Evolutionary conservation across 306 rosid species (phyloP).

Genomic region (Macrotyloma uniflorum): DNA sequence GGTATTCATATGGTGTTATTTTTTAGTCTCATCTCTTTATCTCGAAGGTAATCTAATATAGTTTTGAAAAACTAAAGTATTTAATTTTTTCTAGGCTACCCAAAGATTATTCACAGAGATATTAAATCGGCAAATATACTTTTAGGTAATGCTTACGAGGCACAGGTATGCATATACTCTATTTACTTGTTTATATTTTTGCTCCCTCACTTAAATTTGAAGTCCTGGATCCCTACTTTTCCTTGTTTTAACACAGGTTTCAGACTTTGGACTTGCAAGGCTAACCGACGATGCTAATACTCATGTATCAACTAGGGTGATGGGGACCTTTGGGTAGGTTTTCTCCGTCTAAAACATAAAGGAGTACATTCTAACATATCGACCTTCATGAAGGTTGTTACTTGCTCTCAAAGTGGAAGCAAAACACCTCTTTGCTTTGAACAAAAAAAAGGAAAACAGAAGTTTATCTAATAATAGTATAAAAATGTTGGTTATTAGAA

Average conservation of each 20-base stretch:
- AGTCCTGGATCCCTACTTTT: conserved; percentile 36
- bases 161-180: conserved; percentile 52
- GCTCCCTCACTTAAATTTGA: not conserved
- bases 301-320: conserved; percentile 92
- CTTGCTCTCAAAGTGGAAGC: not conserved
- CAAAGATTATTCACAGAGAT: conserved; percentile 93
- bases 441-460: not conserved
- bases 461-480: not conserved
- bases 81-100: conserved; percentile 67
- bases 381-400: not conserved
- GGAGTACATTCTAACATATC: not conserved
- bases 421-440: not conserved
- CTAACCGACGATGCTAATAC: conserved; percentile 71
- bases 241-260: conserved; percentile 63
- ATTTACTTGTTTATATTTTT: not conserved
- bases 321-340: conserved; percentile 98
- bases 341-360: conserved; percentile 11
- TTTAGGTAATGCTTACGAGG: conserved; percentile 77
- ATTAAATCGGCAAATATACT: conserved; percentile 93
- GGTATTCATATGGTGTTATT: no score
- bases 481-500: conserved; percentile 9
- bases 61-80: conserved; percentile 29
- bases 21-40: no score
- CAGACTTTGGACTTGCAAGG: conserved; percentile 96
- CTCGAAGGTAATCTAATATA: not conserved